A percentile compares a stretch with the other conserved stretches of the same genome.
phyloP scores from a whole-genome alignment of 306 rosid species.

The Cicer arietinum region DNA sequence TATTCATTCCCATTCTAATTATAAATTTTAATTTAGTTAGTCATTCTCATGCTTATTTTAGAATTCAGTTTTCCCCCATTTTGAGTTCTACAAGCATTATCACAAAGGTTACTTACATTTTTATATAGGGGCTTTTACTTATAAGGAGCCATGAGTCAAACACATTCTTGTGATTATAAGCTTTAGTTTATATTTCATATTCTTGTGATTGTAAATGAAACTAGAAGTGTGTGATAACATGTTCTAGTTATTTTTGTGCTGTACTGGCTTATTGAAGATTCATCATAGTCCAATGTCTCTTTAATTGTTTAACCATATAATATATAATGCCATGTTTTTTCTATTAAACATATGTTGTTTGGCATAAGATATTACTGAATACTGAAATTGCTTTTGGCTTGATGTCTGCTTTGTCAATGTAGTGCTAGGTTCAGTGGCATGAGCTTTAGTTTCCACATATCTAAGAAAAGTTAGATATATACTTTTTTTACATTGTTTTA shows the following conservation, averaged over 20 bases:
- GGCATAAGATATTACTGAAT: background rate
- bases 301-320: conserved; percentile 9
- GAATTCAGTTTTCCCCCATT: background rate
- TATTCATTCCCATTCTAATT: conserved; percentile 20
- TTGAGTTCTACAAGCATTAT: background rate
- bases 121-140: background rate
- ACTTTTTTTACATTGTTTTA: background rate
- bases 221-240: background rate
- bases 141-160: background rate
- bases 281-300: background rate
- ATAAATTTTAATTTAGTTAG: background rate
- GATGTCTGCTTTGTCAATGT: conserved; percentile 17
- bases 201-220: conserved; percentile 19
- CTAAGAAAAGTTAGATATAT: background rate
- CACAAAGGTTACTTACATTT: conserved; percentile 1
- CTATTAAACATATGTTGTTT: conserved; percentile 26
- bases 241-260: conserved; percentile 4
- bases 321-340: background rate
- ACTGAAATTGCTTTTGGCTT: conserved; percentile 7
- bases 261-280: conserved; percentile 10
- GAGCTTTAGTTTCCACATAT: conserved; percentile 22
- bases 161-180: background rate
- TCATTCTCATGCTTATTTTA: conserved; percentile 19
- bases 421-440: conserved; percentile 12
- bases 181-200: background rate